These are phyloP conservation scores for Apostasia ramifera DNA, from an alignment of 106 monocot genomes.

Conservation along the genomic window DNA sequence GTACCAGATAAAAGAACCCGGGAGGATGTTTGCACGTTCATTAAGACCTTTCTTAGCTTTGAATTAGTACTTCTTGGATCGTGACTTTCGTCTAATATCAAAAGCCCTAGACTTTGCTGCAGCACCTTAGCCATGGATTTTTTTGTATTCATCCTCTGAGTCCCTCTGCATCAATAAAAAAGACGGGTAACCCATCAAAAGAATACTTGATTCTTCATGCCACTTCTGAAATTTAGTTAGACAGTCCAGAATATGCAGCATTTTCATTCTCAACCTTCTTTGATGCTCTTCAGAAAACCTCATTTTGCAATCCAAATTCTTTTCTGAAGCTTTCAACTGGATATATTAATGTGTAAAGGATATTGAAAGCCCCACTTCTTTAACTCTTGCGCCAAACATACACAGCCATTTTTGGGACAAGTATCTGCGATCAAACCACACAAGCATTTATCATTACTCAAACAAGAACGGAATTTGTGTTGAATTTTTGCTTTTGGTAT, in stretches of 20 bases:
- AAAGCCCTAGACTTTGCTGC: constrained; percentile 40
- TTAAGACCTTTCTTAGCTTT: constrained; percentile 51
- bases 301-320: constrained; percentile 7
- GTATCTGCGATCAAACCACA: constrained; percentile 57
- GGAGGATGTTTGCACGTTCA: constrained; percentile 51
- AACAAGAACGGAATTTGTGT: no score
- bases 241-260: constrained; percentile 33
- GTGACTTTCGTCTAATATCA: constrained; percentile 75
- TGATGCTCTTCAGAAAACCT: neutral
- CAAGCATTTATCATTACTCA: no score
- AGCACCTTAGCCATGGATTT: constrained; percentile 35
- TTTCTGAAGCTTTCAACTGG: constrained; percentile 21
- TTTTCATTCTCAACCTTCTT: constrained; percentile 27
- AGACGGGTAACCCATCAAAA: constrained; percentile 60
- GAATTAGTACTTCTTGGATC: constrained; percentile 60
- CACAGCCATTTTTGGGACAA: constrained; percentile 54
- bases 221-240: constrained; percentile 45
- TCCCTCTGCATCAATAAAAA: constrained; percentile 33
- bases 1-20: constrained; percentile 67
- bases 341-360: constrained; percentile 42
- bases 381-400: constrained; percentile 59
- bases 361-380: constrained; percentile 51
- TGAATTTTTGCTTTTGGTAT: no score
- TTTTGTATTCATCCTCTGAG: constrained; percentile 17
- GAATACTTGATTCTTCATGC: constrained; percentile 50